These are phyloP conservation scores for Rhizopus stolonifer DNA, from an alignment of 371 early-diverging fungal species.

Conservation along the genomic window DNA sequence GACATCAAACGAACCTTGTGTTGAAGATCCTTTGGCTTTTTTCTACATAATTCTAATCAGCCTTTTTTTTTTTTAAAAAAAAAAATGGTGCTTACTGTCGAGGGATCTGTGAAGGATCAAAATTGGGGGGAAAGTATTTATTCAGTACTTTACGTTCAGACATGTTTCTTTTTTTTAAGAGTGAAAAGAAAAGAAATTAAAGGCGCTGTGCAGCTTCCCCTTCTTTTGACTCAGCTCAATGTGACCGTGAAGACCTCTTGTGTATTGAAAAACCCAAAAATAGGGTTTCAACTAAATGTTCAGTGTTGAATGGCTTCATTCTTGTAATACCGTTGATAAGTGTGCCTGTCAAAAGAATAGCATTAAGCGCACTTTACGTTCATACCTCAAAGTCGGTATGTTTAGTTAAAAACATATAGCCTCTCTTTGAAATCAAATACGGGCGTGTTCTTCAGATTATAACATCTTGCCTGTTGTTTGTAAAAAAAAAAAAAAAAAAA, in stretches of 20 bases:
- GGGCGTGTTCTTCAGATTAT: too few relatives aligned
- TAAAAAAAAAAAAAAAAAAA: too few relatives aligned
- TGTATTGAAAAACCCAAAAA: too few relatives aligned
- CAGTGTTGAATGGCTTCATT: too few relatives aligned
- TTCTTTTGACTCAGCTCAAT: not conserved
- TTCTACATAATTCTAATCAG: slow-evolving; percentile 62
- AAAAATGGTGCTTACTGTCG: slow-evolving; percentile 36
- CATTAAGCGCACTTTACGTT: too few relatives aligned
- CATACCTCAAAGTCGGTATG: too few relatives aligned
- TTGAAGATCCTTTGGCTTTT: slow-evolving; percentile 77
- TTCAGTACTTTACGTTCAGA: slow-evolving; percentile 86
- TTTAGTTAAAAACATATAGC: too few relatives aligned
- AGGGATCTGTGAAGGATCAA: slow-evolving; percentile 75
- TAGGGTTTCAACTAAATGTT: too few relatives aligned
- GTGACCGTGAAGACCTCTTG: not conserved
- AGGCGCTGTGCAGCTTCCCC: not conserved
- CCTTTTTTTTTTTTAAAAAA: not conserved
- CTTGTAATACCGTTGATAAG: too few relatives aligned
- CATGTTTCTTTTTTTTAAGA: slow-evolving; percentile 42
- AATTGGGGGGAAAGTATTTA: slow-evolving; percentile 95
- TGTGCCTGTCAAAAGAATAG: too few relatives aligned
- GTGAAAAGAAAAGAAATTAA: not conserved
- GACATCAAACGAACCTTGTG: slow-evolving; percentile 96
- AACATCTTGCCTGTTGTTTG: too few relatives aligned
- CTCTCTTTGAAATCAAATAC: too few relatives aligned